Percentiles rank a stretch among this genome's conserved stretches.
Conservation (phyloP, 2,329 filamentous ascomycete species). For the Alternaria alternata region DNA sequence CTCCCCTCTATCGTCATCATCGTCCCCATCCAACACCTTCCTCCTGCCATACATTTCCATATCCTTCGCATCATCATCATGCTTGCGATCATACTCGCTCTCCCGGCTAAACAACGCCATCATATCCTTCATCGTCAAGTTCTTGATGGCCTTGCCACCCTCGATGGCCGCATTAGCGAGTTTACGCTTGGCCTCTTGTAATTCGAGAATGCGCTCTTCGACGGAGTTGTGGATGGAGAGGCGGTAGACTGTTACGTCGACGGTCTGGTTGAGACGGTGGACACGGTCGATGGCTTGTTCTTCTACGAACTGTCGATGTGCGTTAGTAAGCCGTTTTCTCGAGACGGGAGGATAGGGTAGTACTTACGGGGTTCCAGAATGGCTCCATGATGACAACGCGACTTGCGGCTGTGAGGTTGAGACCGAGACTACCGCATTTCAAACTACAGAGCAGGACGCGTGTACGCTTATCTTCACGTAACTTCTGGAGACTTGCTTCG, state of each 20-base stretch:
- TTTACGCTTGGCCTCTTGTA: slow-evolving; percentile 92
- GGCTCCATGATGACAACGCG: slow-evolving; percentile 95
- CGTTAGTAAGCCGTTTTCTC: not conserved
- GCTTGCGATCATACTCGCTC: slow-evolving; percentile 60
- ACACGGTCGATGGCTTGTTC: slow-evolving; percentile 99
- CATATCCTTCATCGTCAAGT: slow-evolving; percentile 92
- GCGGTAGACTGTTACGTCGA: slow-evolving; percentile 94
- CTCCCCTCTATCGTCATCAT: slow-evolving; percentile 15
- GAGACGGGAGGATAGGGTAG: not conserved
- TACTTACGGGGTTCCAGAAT: slow-evolving; percentile 90
- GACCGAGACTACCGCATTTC: slow-evolving; percentile 89
- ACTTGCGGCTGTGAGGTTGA: slow-evolving; percentile 93
- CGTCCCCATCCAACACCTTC: slow-evolving; percentile 37
- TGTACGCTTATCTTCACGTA: slow-evolving; percentile 77
- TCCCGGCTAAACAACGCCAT: slow-evolving; percentile 85
- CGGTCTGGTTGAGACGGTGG: slow-evolving; percentile 95
- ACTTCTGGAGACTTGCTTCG: slow-evolving; percentile 80
- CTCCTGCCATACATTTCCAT: slow-evolving; percentile 46
- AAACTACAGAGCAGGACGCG: slow-evolving; percentile 90
- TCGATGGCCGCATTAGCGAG: slow-evolving; percentile 94
- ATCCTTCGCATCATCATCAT: slow-evolving; percentile 50
- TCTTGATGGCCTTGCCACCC: slow-evolving; percentile 77
- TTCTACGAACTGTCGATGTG: slow-evolving; percentile 77
- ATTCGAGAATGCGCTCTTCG: slow-evolving; percentile 91
- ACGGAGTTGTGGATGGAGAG: slow-evolving; percentile 87